Percentiles rank a stretch among this genome's conserved stretches.
These are phyloP conservation scores for Kurtzmaniella quercitrusa DNA, from an alignment of 1,139 yeast genomes.

Conservation along the genomic window DNA sequence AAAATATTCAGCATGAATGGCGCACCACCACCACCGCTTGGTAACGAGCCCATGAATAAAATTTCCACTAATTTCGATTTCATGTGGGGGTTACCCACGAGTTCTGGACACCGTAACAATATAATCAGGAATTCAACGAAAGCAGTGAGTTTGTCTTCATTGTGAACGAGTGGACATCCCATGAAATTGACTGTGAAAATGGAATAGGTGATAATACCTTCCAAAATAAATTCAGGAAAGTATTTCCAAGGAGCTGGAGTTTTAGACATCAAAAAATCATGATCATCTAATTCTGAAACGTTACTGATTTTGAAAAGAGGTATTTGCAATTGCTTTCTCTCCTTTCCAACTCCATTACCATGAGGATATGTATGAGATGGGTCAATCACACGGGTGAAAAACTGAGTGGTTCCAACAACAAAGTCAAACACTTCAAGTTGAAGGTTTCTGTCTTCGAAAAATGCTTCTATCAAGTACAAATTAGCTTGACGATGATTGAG, in stretches of 20 bases:
- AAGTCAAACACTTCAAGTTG: conserved; percentile 73
- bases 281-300: conserved; percentile 57
- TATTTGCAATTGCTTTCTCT: conserved; percentile 35
- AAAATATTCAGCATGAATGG: conserved; percentile 74
- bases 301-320: conserved; percentile 60
- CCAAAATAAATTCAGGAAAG: conserved; percentile 82
- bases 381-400: conserved; percentile 67
- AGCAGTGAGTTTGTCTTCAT: conserved; percentile 46
- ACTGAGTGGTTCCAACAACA: conserved; percentile 69
- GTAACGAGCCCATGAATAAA: conserved; percentile 70
- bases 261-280: conserved; percentile 58
- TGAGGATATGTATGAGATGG: conserved; percentile 63
- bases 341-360: neutral
- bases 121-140: conserved; percentile 71
- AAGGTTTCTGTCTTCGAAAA: conserved; percentile 50
- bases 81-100: conserved; percentile 88
- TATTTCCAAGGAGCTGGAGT: conserved; percentile 78
- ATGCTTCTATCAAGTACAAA: conserved; percentile 54
- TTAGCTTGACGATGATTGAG: conserved; percentile 38
- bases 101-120: conserved; percentile 78
- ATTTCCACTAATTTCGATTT: conserved; percentile 81
- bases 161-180: conserved; percentile 56
- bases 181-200: conserved; percentile 58
- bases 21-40: conserved; percentile 49
- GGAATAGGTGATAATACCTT: conserved; percentile 76